Percentiles rank a stretch among this genome's conserved stretches.
Evolutionary conservation across 1,139 yeast species (phyloP).

Genomic region (Nakaseomyces bracarensis): DNA sequence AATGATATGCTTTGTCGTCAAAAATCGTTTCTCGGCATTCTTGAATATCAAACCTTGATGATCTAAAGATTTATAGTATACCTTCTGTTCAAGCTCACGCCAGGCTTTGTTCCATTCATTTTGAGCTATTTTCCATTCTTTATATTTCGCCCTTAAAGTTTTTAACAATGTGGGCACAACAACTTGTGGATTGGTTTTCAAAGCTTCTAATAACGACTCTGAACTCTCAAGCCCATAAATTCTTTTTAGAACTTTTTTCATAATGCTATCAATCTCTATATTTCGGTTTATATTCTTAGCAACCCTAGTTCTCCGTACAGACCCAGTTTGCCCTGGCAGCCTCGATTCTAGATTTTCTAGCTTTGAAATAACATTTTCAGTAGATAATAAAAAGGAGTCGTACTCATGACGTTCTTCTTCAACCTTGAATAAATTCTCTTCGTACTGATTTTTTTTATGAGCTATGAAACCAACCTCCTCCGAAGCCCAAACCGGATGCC

Average conservation of each 20-base stretch:
- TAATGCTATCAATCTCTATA: constrained; percentile 82
- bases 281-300: constrained; percentile 83
- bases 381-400: constrained; percentile 36
- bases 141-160: constrained; percentile 90
- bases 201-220: constrained; percentile 84
- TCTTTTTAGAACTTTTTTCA: constrained; percentile 79
- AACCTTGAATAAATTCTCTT: constrained; percentile 82
- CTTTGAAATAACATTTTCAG: neutral
- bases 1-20: constrained; percentile 78
- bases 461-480: constrained; percentile 96
- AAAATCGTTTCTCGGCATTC: constrained; percentile 83
- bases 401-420: constrained; percentile 96
- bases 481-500: constrained; percentile 98
- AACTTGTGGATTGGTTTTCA: constrained; percentile 85
- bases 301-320: constrained; percentile 50
- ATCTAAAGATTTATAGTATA: constrained; percentile 81
- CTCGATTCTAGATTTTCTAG: constrained; percentile 82
- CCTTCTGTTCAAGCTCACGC: constrained; percentile 94
- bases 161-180: constrained; percentile 87
- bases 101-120: constrained; percentile 97
- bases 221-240: constrained; percentile 89
- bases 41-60: constrained; percentile 89
- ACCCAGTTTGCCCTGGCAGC: constrained; percentile 83
- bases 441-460: constrained; percentile 92
- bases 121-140: constrained; percentile 94